These are phyloP conservation scores for Talaromyces wortmannii DNA, from an alignment of 495 filamentous ascomycete genomes.

Conservation along the genomic window DNA sequence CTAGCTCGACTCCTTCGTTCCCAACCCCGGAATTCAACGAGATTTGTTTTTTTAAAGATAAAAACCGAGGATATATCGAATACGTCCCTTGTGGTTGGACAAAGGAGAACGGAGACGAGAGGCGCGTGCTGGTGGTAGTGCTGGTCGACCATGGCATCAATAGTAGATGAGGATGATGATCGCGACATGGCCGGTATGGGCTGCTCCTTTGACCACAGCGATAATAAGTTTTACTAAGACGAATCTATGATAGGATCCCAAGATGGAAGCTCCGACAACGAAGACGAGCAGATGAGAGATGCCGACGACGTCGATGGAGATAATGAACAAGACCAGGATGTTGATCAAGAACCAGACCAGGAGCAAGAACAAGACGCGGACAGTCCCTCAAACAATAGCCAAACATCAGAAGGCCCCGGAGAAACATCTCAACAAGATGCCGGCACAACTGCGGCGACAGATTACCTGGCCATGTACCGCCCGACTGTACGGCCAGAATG, in stretches of 20 bases:
- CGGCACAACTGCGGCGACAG: constrained; percentile 21
- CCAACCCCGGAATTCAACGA: no score
- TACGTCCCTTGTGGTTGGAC: neutral
- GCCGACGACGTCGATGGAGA: constrained; percentile 46
- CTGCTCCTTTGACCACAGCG: neutral
- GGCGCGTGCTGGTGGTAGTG: neutral
- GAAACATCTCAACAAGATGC: constrained; percentile 33
- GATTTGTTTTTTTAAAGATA: no score
- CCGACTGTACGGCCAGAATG: constrained; percentile 74
- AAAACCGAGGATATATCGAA: no score
- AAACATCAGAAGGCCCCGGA: constrained; percentile 34
- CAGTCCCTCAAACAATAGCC: constrained; percentile 40
- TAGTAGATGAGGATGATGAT: constrained; percentile 46
- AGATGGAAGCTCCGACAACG: constrained; percentile 63
- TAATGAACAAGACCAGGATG: constrained; percentile 58
- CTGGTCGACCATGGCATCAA: neutral
- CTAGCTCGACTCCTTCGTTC: no score
- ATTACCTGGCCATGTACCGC: constrained; percentile 35
- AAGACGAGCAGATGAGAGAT: constrained; percentile 64
- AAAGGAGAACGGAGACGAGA: neutral
- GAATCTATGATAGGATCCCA: constrained; percentile 37
- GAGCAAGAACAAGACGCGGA: constrained; percentile 55
- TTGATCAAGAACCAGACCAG: constrained; percentile 52
- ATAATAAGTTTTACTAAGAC: constrained; percentile 7
- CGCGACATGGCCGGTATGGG: constrained; percentile 45